These are phyloP conservation scores for Saturnispora hagleri DNA, from an alignment of 805 yeast species.

Conservation along the genomic window DNA sequence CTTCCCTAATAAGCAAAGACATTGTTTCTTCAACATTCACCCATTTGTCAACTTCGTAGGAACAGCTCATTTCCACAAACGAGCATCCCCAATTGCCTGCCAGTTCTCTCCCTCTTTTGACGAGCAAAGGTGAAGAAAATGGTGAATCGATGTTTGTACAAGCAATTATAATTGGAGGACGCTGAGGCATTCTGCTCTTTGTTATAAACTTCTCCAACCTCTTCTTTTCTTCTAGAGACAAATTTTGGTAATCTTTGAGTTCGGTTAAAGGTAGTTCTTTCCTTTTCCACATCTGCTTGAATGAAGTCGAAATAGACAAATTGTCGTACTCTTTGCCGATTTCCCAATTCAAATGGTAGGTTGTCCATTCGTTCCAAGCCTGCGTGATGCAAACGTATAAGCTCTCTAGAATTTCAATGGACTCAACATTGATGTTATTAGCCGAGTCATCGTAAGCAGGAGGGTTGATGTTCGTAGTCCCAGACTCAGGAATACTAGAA, in stretches of 20 bases:
- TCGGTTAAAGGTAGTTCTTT: constrained; percentile 17
- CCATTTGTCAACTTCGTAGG: constrained; percentile 27
- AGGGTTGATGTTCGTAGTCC: constrained; percentile 18
- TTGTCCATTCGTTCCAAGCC: constrained; percentile 64
- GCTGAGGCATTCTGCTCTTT: background rate
- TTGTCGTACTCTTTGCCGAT: constrained; percentile 61
- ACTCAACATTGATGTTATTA: background rate
- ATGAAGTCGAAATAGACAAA: constrained; percentile 47
- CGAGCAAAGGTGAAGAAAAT: constrained; percentile 49
- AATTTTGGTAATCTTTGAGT: constrained; percentile 1
- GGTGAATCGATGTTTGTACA: constrained; percentile 55
- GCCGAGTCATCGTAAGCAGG: constrained; percentile 11
- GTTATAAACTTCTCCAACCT: background rate
- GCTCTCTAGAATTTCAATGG: constrained; percentile 32
- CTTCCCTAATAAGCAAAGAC: constrained; percentile 48
- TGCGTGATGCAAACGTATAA: constrained; percentile 52
- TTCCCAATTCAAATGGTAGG: constrained; percentile 48
- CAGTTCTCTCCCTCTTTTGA: constrained; percentile 47
- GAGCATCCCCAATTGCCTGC: constrained; percentile 59
- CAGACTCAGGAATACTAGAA: constrained; percentile 55
- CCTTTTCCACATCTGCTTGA: constrained; percentile 49
- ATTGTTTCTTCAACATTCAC: constrained; percentile 48
- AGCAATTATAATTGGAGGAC: constrained; percentile 59
- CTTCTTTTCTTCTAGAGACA: constrained; percentile 3
- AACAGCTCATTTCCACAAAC: constrained; percentile 52